Evolutionary conservation across 352 stramenopile genomes (phyloP), one percentile per base, ranked within the genome.

Genomic region (Saprolegnia parasitica): DNA sequence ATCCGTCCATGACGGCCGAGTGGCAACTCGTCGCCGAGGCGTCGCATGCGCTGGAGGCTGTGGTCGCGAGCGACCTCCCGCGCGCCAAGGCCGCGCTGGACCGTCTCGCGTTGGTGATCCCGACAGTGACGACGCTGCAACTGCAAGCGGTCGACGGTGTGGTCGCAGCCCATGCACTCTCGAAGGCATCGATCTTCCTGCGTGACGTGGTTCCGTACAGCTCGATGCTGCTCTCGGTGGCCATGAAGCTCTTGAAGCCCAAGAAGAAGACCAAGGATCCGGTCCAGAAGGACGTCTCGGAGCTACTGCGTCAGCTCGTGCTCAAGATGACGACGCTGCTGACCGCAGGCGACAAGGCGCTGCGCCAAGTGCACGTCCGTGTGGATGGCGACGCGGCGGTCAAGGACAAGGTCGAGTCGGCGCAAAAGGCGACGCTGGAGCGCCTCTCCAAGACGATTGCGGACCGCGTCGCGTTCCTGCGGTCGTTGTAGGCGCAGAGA

Each of bases 201-300:
- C 67, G 76, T n/a, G 81, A 91, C 40, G 78, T 75, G 11, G 83
- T 84, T 13, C 74, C 91, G 37, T 87, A 79, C 67, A 78, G 78
- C 15, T 64, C 88, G 13, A 75, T 78, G 56, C 62, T 84, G 23
- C 71, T 91, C 29, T 80, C 78, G 46, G 61, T 81, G 35, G 63
- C 71, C 18, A 73, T 84, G 29, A 70, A 70, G 46, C 84, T 80
- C 0, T 61, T 76, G 21, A 50, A 77, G 57, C 29, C 55, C 55
- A 91, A 90, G 76, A 86, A 86, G 75, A 90, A 87, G 49, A 72
- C 56, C 73, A 91, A 90, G 66, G 47, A 26, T 6, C 52, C 52
- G 2, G 13, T 60, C 11, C 52, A 60, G 35, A 60, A 60, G 52
- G 52, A 60, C 20, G 52, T 60, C 13, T 15, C 52, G 11, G 52